A percentile compares a stretch with the other conserved stretches of the same genome.
Conservation (phyloP, 2,329 filamentous ascomycete genomes). For the Xylogone sp. region DNA sequence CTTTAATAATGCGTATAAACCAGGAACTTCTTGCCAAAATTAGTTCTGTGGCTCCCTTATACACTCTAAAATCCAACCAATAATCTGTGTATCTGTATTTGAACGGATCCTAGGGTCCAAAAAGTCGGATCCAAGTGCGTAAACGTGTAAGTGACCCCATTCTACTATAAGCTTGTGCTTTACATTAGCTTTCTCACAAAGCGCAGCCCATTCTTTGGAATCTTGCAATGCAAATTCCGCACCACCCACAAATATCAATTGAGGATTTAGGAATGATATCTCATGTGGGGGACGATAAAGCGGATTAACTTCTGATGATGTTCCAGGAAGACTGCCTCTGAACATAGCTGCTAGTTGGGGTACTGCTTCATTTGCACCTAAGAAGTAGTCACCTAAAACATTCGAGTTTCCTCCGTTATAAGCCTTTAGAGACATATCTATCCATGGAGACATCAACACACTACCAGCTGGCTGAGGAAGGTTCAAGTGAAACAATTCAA, state of each 20-base stretch:
- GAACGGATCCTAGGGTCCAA: background rate
- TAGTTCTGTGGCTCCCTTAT: too few relatives aligned
- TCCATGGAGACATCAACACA: background rate
- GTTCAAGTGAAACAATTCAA: background rate
- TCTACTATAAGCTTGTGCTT: background rate
- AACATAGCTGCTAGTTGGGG: background rate
- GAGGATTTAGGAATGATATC: background rate
- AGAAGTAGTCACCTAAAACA: background rate
- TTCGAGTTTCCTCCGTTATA: background rate
- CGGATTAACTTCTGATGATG: background rate
- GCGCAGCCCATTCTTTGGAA: background rate
- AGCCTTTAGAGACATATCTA: background rate
- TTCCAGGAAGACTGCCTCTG: background rate
- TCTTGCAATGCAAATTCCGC: slow-evolving; percentile 1
- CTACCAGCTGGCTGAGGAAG: background rate
- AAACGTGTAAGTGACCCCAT: background rate
- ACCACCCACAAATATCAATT: background rate
- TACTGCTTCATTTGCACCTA: background rate
- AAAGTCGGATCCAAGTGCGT: background rate
- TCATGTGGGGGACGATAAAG: background rate
- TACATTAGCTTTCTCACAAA: background rate
- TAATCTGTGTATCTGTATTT: background rate
- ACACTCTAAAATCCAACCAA: background rate
- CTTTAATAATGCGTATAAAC: too few relatives aligned
- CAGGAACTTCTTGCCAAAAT: too few relatives aligned